Evolutionary conservation across 352 stramenopile species (phyloP), one percentile per base, ranked within the genome.

Genomic region (Peronospora farinosa): DNA sequence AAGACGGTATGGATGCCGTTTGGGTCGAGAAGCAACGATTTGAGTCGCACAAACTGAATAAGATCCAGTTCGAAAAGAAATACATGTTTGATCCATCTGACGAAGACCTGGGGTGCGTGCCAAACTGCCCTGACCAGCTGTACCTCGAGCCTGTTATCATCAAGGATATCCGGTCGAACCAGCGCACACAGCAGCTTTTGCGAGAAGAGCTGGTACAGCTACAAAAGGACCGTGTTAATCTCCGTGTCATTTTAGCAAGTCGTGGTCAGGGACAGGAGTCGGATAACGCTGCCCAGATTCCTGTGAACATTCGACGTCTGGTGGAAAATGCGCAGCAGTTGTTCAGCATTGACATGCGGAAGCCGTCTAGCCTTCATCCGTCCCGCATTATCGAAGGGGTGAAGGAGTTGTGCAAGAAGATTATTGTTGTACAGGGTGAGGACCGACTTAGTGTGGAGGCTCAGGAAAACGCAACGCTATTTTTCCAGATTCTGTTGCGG

Each of bases 1-100:
- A 99, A 72, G 97, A 99, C 67, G 97, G 97, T 46, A 99, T 99
- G 96, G 96, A 99, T 78, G 96, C 92, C 4, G 92, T 98, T n/a
- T 99, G 94, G 92, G 97, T 99, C 40, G 97, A 99, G 66, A 97
- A 98, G 46, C 96, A 99, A 74, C 80, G 74, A 32, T 96, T 98
- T 38, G 78, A 96, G 45, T 88, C 83, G 2, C 87, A 90, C 53
- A 65, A 65, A 49, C 60, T 98, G 42, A 95, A 95, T 43, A 96
- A 96, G 55, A 63, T 65, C 11, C 72, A 98, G 44, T 98, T 99
- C 59, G 88, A 98, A 40, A 75, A 88, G 57, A 95, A 88, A 28
- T 98, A 95, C 58, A 64, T 94, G 9, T 82, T 98, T 28, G 88
- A 98, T 57, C 77, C 85, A n/a, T 79, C 79, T n/a, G 92, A 95